Percentiles rank a stretch among this genome's conserved stretches.
phyloP scores from a whole-genome alignment of 805 yeast genomes.

The Ogataea glucozyma region DNA sequence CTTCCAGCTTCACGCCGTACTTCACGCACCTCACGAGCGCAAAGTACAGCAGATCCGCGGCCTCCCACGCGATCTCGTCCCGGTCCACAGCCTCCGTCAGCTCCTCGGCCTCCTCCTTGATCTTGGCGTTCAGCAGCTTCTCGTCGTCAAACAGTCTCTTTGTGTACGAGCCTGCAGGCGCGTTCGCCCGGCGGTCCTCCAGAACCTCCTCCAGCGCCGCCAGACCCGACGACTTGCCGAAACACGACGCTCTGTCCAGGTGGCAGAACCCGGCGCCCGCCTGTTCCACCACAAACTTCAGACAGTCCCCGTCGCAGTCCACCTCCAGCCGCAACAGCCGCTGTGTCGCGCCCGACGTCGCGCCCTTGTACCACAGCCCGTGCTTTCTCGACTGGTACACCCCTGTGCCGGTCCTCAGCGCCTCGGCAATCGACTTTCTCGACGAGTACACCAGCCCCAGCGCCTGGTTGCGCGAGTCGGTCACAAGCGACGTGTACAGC shows the following conservation, averaged over 20 bases:
- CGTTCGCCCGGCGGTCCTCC: slow-evolving; percentile 56
- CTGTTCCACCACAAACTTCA: slow-evolving; percentile 85
- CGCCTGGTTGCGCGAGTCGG: slow-evolving; percentile 65
- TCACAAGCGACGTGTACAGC: slow-evolving; percentile 80
- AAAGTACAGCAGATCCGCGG: slow-evolving; percentile 80
- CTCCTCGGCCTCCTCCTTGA: slow-evolving; percentile 96
- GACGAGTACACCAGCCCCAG: slow-evolving; percentile 94
- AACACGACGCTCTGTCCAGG: slow-evolving; percentile 77
- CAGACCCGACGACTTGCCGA: slow-evolving; percentile 70
- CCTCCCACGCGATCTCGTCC: slow-evolving; percentile 88
- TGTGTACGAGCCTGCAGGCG: slow-evolving; percentile 95
- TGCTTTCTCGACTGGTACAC: slow-evolving; percentile 92
- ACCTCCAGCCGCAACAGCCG: slow-evolving; percentile 60
- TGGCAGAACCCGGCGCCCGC: slow-evolving; percentile 92
- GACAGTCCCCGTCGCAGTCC: slow-evolving; percentile 93
- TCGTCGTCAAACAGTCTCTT: slow-evolving; percentile 81
- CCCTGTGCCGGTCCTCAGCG: slow-evolving; percentile 79
- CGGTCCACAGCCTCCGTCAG: slow-evolving; percentile 75
- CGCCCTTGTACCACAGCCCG: slow-evolving; percentile 95
- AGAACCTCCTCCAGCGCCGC: slow-evolving; percentile 67
- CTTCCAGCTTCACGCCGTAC: slow-evolving; percentile 75
- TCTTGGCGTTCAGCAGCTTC: slow-evolving; percentile 75
- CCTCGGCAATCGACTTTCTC: slow-evolving; percentile 73
- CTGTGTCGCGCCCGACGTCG: slow-evolving; percentile 95
- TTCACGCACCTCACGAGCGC: slow-evolving; percentile 56